Conservation (phyloP, 345 rosid species). For the Mercurialis annua region DNA sequence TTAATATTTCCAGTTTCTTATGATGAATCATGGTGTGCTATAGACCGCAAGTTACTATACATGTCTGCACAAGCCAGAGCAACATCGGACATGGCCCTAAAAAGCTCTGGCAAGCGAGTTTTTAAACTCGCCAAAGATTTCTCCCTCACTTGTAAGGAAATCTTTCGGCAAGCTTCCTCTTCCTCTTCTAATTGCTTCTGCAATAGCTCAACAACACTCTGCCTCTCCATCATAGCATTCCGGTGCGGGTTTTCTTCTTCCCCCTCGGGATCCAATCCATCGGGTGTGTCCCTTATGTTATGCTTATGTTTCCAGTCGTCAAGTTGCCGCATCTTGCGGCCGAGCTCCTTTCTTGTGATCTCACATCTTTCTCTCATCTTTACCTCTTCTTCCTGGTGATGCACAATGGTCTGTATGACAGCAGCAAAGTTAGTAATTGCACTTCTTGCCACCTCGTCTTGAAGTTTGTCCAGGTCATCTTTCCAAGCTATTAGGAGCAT, state of each 20-base stretch:
- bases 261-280: conserved; percentile 45
- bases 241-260: conserved; percentile 35
- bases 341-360: conserved; percentile 52
- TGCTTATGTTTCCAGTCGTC: conserved; percentile 66
- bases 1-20: neutral
- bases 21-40: neutral
- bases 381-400: conserved; percentile 64
- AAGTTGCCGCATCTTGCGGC: conserved; percentile 47
- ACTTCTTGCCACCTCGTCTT: conserved; percentile 65
- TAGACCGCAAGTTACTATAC: conserved; percentile 35
- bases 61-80: conserved; percentile 50
- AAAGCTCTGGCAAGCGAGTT: conserved; percentile 73
- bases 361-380: conserved; percentile 56
- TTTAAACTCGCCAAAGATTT: conserved; percentile 69
- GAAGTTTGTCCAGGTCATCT: conserved; percentile 53
- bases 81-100: conserved; percentile 46
- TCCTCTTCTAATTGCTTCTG: conserved; percentile 63
- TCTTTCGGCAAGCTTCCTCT: conserved; percentile 49
- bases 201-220: conserved; percentile 40
- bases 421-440: conserved; percentile 62
- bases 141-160: conserved; percentile 72
- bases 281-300: conserved; percentile 44
- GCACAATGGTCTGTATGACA: conserved; percentile 52
- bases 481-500: conserved; percentile 62
- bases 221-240: conserved; percentile 50